Evolutionary conservation across 1,284 basidiomycete species (phyloP), one percentile per base, ranked within the genome.

Genomic region (Moesziomyces sp.): DNA sequence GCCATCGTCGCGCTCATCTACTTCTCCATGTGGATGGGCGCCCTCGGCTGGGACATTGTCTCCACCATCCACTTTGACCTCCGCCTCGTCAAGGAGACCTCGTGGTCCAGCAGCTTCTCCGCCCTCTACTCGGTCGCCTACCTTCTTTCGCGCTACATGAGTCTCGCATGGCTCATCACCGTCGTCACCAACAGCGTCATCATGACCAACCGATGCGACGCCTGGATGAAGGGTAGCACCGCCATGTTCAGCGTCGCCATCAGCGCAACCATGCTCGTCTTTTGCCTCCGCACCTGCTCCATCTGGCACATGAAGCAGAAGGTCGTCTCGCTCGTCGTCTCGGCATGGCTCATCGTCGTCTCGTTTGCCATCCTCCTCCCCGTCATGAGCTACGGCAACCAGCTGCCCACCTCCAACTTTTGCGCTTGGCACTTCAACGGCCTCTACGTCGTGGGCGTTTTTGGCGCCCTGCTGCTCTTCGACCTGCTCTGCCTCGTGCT

Each of bases 21-120:
- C 67, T 62, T 62, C 23, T 79, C 77, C 46, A 69, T 77, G 60
- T 80, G 78, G 77, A 71, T 79, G 58, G 78, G 78, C 43, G 78
- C 77, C 4, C 67, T 79, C 14, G 78, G 77, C 11, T 80, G 77
- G 78, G 78, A 80, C 47, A 72, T 80, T 26, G 61, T 80, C 47
- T 72, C 65, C 52, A 75, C 74, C 43, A 52, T 76, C 35, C 30
- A 50, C 11, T 78, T 80, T 47, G 78, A 80, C 52, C 21, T 72
- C 42, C 65, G 76, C 23, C 43, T 80, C 44, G 28, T 75, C 49
- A 52, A 55, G 24, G 65, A 80, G 52, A 80, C 78, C 13, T 70
- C 48, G 2, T 80, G 75, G 71, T 46, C 61, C 26, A 76, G 68
- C 60, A 44, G 65, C 58, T 71, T 70, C 34, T 77, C 77, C 19